Evolutionary conservation across 1,139 yeast species (phyloP).

Genomic region (Lodderomyces oxycetoniae): DNA sequence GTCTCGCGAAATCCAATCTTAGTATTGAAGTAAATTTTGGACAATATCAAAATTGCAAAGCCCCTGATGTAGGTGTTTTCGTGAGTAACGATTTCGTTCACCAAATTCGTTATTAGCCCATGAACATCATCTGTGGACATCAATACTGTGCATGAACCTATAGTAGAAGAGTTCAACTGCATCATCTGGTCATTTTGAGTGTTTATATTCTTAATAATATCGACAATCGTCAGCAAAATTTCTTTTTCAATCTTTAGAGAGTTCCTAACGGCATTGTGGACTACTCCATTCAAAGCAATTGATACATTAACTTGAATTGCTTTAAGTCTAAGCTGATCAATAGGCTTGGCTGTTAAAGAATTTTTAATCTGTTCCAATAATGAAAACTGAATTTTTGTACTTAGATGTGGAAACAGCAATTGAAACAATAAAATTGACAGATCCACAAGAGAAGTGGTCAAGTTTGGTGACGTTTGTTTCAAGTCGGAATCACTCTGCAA

Average conservation of each 20-base stretch:
- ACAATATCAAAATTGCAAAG: slow-evolving; percentile 54
- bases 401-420: slow-evolving; percentile 63
- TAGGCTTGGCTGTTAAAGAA: slow-evolving; percentile 31
- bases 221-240: slow-evolving; percentile 49
- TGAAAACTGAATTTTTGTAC: slow-evolving; percentile 81
- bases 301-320: slow-evolving; percentile 62
- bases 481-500: slow-evolving; percentile 22
- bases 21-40: slow-evolving; percentile 49
- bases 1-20: slow-evolving; percentile 37
- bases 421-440: slow-evolving; percentile 74
- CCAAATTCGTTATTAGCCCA: slow-evolving; percentile 49
- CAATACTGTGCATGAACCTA: slow-evolving; percentile 56
- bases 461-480: slow-evolving; percentile 22
- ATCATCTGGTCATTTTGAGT: slow-evolving; percentile 36
- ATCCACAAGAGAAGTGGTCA: slow-evolving; percentile 62
- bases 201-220: slow-evolving; percentile 51
- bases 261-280: slow-evolving; percentile 31
- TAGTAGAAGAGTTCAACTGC: slow-evolving; percentile 56
- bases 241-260: slow-evolving; percentile 35
- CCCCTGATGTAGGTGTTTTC: slow-evolving; percentile 61
- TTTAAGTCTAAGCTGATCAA: slow-evolving; percentile 32
- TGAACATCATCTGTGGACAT: slow-evolving; percentile 30
- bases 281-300: slow-evolving; percentile 57
- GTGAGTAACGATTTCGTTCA: slow-evolving; percentile 54
- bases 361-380: slow-evolving; percentile 73